Conservation (phyloP, 495 filamentous ascomycete species). For the Penicillium simplicissimum region DNA sequence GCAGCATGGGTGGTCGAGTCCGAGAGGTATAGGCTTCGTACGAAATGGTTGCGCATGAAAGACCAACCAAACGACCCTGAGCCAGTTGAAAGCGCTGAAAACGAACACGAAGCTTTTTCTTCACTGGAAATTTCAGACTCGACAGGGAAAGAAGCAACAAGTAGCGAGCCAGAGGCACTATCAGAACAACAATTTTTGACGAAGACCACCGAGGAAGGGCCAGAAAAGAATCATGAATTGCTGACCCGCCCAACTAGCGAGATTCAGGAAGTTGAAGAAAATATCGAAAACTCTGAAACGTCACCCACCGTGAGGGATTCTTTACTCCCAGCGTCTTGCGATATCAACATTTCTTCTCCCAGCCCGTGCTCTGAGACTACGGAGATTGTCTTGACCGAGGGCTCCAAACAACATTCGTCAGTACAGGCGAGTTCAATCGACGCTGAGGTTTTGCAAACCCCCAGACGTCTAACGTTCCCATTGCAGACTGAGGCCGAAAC, state of each 20-base stretch:
- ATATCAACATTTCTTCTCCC: background rate
- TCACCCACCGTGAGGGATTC: background rate
- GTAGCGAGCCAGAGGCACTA: background rate
- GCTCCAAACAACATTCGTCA: background rate
- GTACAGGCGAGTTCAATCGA: background rate
- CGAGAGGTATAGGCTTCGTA: constrained; percentile 45
- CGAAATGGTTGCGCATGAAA: constrained; percentile 40
- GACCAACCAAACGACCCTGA: constrained; percentile 12
- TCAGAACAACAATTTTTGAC: constrained; percentile 8
- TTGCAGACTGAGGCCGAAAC: background rate
- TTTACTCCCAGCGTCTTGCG: background rate
- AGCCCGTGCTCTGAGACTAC: background rate
- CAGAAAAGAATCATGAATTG: no score
- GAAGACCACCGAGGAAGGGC: constrained; percentile 34
- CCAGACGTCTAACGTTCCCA: constrained; percentile 16
- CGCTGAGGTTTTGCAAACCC: constrained; percentile 20
- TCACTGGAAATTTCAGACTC: background rate
- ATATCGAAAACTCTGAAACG: background rate
- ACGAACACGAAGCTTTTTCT: background rate
- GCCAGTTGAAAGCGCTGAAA: background rate
- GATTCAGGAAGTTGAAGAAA: background rate
- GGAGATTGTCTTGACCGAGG: background rate
- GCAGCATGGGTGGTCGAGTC: constrained; percentile 69
- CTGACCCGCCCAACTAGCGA: background rate
- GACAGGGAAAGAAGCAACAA: background rate